Evolutionary conservation across 2,329 filamentous ascomycete species (phyloP), one percentile per base, ranked within the genome.

Genomic region (Fusarium chuoi): DNA sequence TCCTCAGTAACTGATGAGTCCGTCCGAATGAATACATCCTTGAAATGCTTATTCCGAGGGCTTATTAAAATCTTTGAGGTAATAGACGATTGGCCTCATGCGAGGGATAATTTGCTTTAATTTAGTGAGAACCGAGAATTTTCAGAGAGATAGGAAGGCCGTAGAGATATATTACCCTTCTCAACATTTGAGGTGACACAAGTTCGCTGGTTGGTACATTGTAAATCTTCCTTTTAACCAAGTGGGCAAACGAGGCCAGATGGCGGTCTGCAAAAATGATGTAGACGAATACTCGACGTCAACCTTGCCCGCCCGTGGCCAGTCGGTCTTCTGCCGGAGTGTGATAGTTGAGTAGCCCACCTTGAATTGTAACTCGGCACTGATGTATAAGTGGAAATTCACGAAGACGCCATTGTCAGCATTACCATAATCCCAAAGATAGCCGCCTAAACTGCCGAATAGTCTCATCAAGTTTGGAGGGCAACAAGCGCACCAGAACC

Each of bases 11-110:
- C 45, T 7, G 44, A n/a, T 14, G 44, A 51, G 24, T 33, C 26
- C 15, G 33, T 33, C 18, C 48, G 56, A 17, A 69, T 28, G 17
- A 65, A 49, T 11, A 83, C 70, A 62, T 83, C 75, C 73, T 85
- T 88, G 82, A 89, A 89, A 77, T 90, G 88, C 72, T 89, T 84
- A 4, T 57, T 87, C 88, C 87, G 87, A 89, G 2, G 80, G 41
- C 64, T 91, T 89, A 73, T 91, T 89, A 12, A 83, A 75, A 68
- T 91, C 89, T 76, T 91, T 89, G 11, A 88, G 83, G 69, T 88
- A 91, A 79, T 91, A 91, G 15, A 91, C 81, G 26, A 91, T 78
- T 0, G 89, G 89, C 1, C 89, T 15, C 88, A 84, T 10, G 85
- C 87, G 14, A 91, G 79, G 5, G 86, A 83, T 45, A 89, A 71